Conservation (phyloP, 2,329 filamentous ascomycete genomes). For the Paracoccidioides lutzii region DNA sequence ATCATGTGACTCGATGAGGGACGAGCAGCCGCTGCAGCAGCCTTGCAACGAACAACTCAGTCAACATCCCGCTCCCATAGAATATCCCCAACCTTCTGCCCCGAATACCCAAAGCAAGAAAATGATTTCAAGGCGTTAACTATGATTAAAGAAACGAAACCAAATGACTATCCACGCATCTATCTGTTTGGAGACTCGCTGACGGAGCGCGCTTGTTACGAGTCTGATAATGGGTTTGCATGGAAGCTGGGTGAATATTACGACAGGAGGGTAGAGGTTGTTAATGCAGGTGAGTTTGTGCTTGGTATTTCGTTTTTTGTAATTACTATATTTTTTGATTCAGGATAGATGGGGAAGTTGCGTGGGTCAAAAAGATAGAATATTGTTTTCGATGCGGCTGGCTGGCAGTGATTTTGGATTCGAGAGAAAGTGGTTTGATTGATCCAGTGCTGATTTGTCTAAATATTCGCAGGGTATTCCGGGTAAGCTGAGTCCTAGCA, state of each 20-base stretch:
- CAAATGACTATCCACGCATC: slow-evolving; percentile 11
- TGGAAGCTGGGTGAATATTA: slow-evolving; percentile 12
- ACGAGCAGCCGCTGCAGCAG: background rate
- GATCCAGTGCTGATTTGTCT: background rate
- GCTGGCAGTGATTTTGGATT: no score
- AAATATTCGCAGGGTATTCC: slow-evolving; percentile 7
- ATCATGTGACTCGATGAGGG: no score
- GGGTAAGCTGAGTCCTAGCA: slow-evolving; percentile 7
- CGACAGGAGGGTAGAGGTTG: slow-evolving; percentile 12
- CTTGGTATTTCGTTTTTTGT: background rate
- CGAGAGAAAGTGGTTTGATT: background rate
- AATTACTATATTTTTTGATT: background rate
- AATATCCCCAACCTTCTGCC: no score
- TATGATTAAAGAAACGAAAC: background rate
- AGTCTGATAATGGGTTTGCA: slow-evolving; percentile 11
- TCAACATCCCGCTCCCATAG: no score
- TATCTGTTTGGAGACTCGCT: slow-evolving; percentile 16
- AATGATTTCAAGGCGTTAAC: background rate
- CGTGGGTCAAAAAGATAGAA: background rate
- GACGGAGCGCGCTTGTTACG: slow-evolving; percentile 10
- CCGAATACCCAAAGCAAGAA: background rate
- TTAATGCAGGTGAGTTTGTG: slow-evolving; percentile 11
- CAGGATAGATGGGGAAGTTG: background rate
- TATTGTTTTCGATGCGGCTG: background rate
- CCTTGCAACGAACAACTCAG: no score